A percentile compares a stretch with the other conserved stretches of the same genome.
Evolutionary conservation across 257 asterid species (phyloP).

Genomic region (Solanum pinnatisectum): DNA sequence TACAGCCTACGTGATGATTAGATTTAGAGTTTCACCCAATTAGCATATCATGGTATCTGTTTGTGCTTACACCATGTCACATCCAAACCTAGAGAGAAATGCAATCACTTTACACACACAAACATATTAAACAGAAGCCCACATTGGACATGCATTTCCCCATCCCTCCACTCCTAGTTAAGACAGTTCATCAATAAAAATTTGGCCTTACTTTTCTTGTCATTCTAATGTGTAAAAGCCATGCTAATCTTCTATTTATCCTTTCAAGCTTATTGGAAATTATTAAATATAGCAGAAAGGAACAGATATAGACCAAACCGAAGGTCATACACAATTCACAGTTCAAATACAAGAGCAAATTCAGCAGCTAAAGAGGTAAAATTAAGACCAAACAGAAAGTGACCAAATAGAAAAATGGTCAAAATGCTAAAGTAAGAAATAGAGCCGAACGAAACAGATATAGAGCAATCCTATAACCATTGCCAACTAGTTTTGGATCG

Average conservation of each 20-base stretch:
- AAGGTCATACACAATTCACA: background rate
- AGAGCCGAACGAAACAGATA: background rate
- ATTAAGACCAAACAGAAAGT: background rate
- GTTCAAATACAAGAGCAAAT: background rate
- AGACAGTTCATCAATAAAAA: background rate
- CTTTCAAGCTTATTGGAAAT: background rate
- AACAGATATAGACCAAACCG: background rate
- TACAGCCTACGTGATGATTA: background rate
- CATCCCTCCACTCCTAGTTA: background rate
- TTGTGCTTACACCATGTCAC: background rate
- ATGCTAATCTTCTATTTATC: background rate
- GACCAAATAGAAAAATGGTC: background rate
- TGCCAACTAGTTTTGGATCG: background rate
- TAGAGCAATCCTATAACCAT: background rate
- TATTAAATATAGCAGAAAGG: background rate
- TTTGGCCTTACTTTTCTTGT: background rate
- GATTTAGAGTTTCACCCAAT: background rate
- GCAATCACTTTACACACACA: background rate
- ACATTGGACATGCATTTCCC: background rate
- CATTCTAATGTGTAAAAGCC: background rate
- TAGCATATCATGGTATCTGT: background rate
- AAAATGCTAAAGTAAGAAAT: background rate
- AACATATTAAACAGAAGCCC: background rate
- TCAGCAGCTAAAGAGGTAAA: background rate
- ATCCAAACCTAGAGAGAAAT: background rate